phyloP scores from a whole-genome alignment of 768 basidiomycete species.

The Trametes coccinea region DNA sequence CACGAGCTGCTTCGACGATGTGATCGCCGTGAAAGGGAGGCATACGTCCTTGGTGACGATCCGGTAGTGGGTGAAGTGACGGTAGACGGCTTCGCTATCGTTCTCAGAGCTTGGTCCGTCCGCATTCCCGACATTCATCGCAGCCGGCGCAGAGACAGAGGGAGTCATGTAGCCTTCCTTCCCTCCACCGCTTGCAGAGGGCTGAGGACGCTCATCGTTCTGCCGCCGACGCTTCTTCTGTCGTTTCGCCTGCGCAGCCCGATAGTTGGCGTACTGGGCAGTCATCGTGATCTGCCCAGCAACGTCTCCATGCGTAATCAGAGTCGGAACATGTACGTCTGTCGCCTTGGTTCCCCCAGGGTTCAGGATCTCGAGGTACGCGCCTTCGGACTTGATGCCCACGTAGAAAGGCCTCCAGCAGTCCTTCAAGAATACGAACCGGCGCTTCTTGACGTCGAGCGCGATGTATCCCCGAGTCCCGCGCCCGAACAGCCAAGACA shows the following conservation, averaged over 20 bases:
- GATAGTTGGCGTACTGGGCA: neutral
- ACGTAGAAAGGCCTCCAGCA: slow-evolving; percentile 4
- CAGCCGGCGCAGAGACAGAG: neutral
- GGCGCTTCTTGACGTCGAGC: too few relatives aligned
- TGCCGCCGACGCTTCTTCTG: neutral
- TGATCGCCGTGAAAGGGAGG: slow-evolving; percentile 5
- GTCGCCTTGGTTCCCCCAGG: too few relatives aligned
- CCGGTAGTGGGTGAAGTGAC: slow-evolving; percentile 11
- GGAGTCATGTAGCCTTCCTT: too few relatives aligned
- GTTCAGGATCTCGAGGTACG: neutral
- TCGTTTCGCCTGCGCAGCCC: neutral
- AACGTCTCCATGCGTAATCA: slow-evolving; percentile 4
- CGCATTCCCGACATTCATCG: neutral
- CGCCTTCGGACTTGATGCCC: neutral
- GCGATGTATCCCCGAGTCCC: too few relatives aligned
- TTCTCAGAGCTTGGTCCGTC: neutral
- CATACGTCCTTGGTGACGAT: slow-evolving; percentile 11
- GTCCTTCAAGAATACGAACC: slow-evolving; percentile 6
- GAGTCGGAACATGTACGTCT: neutral
- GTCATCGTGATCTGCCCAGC: neutral
- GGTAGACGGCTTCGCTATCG: neutral
- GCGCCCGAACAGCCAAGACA: too few relatives aligned
- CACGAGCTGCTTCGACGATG: slow-evolving; percentile 5
- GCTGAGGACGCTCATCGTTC: neutral
- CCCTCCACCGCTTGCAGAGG: neutral